A percentile compares a stretch with the other conserved stretches of the same genome.
These are phyloP conservation scores for Daldinia bambusicola DNA, from an alignment of 495 filamentous ascomycete species.

Conservation along the genomic window DNA sequence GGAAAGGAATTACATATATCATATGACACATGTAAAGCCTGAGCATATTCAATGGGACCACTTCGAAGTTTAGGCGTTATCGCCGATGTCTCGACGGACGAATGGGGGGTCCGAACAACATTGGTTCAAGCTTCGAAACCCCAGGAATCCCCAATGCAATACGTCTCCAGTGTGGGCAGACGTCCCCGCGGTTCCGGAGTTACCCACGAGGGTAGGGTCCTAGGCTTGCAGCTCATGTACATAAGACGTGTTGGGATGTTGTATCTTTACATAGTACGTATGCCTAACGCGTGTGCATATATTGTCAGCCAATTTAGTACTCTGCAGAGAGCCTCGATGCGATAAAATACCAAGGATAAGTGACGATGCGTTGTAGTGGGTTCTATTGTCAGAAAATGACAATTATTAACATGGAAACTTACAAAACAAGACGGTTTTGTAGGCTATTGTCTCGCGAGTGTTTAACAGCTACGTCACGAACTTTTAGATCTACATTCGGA, in stretches of 20 bases:
- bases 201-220: slow-evolving; percentile 32
- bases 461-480: slow-evolving; percentile 13
- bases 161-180: slow-evolving; percentile 30
- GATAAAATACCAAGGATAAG: no score
- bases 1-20: slow-evolving; percentile 13
- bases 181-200: slow-evolving; percentile 33
- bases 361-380: no score
- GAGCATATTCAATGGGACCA: neutral
- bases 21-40: slow-evolving; percentile 26
- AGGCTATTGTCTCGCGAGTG: neutral
- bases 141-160: slow-evolving; percentile 4
- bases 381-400: neutral
- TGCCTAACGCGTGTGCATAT: slow-evolving; percentile 1
- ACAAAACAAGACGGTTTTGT: neutral
- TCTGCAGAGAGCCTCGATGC: no score
- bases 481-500: neutral
- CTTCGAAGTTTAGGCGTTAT: slow-evolving; percentile 19
- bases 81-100: slow-evolving; percentile 20
- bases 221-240: slow-evolving; percentile 13
- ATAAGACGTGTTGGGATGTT: slow-evolving; percentile 32
- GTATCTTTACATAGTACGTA: slow-evolving; percentile 35
- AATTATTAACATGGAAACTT: neutral
- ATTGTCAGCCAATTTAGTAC: neutral
- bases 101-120: slow-evolving; percentile 14
- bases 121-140: slow-evolving; percentile 17